A percentile compares a stretch with the other conserved stretches of the same genome.
phyloP scores from a whole-genome alignment of 306 rosid species.

The Cucumis cinereus region DNA sequence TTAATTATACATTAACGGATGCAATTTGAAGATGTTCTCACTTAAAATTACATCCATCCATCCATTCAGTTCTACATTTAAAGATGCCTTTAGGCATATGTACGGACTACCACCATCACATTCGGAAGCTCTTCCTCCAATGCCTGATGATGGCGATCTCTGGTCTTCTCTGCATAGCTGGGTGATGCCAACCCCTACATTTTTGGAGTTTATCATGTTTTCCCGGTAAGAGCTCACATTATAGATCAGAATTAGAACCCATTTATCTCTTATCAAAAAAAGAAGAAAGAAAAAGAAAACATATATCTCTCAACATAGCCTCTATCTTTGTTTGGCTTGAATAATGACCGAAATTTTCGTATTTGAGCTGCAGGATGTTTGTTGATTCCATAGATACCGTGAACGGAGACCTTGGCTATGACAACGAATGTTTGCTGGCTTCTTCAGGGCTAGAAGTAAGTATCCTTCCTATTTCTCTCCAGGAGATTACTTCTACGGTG shows the following conservation, averaged over 20 bases:
- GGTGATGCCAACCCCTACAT: slow-evolving; percentile 97
- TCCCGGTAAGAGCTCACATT: slow-evolving; percentile 41
- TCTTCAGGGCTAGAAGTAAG: slow-evolving; percentile 65
- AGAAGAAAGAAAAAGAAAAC: too few relatives aligned
- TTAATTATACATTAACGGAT: not conserved
- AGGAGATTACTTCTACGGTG: not conserved
- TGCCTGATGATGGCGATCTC: slow-evolving; percentile 83
- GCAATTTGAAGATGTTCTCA: not conserved
- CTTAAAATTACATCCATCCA: slow-evolving; percentile 25
- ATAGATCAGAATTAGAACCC: not conserved
- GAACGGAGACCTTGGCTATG: slow-evolving; percentile 26
- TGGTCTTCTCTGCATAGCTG: slow-evolving; percentile 94
- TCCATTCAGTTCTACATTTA: slow-evolving; percentile 59
- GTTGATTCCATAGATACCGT: slow-evolving; percentile 75
- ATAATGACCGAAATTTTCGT: not conserved
- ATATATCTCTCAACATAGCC: not conserved
- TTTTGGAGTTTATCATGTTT: slow-evolving; percentile 80
- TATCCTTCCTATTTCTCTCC: not conserved
- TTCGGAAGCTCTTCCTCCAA: slow-evolving; percentile 72
- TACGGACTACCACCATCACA: slow-evolving; percentile 50
- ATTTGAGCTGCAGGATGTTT: slow-evolving; percentile 61
- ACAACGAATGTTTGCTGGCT: slow-evolving; percentile 42
- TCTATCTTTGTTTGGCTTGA: not conserved
- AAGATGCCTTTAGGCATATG: slow-evolving; percentile 61
- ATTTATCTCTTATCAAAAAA: too few relatives aligned